Conservation (phyloP, 768 basidiomycete genomes). For the Leucogyrophana mollusca region DNA sequence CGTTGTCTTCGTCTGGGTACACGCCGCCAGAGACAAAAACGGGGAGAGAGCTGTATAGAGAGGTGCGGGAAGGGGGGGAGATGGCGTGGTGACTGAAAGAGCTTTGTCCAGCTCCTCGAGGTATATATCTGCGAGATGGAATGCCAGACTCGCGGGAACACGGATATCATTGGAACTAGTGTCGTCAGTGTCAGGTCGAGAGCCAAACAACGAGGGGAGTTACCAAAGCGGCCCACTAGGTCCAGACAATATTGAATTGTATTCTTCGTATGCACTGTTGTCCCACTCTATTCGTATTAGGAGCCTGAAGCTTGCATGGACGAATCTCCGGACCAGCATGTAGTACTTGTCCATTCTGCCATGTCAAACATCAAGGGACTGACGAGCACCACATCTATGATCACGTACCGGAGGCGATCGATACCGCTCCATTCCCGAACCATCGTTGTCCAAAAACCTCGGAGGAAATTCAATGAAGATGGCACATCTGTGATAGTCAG, state of each 20-base stretch:
- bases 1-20: constrained; percentile 59
- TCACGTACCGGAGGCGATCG: constrained; percentile 77
- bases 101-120: constrained; percentile 84
- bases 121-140: constrained; percentile 89
- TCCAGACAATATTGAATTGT: constrained; percentile 64
- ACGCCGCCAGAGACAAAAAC: constrained; percentile 70
- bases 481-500: constrained; percentile 59
- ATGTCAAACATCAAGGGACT: constrained; percentile 9
- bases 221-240: constrained; percentile 87
- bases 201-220: constrained; percentile 14
- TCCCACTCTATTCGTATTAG: constrained; percentile 76
- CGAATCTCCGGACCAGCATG: constrained; percentile 87
- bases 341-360: constrained; percentile 95
- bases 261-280: constrained; percentile 46
- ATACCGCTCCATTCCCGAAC: constrained; percentile 94
- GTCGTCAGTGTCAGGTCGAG: constrained; percentile 3
- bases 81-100: constrained; percentile 28
- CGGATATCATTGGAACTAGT: constrained; percentile 65
- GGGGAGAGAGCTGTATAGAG: constrained; percentile 60
- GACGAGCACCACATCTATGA: background rate
- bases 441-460: constrained; percentile 88
- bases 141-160: constrained; percentile 76
- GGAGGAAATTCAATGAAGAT: constrained; percentile 72
- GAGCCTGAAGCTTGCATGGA: constrained; percentile 82
- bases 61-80: constrained; percentile 40